Evolutionary conservation across 1,139 yeast genomes (phyloP), one percentile per base, ranked within the genome.

Genomic region (Meyerozyma guilliermondii): DNA sequence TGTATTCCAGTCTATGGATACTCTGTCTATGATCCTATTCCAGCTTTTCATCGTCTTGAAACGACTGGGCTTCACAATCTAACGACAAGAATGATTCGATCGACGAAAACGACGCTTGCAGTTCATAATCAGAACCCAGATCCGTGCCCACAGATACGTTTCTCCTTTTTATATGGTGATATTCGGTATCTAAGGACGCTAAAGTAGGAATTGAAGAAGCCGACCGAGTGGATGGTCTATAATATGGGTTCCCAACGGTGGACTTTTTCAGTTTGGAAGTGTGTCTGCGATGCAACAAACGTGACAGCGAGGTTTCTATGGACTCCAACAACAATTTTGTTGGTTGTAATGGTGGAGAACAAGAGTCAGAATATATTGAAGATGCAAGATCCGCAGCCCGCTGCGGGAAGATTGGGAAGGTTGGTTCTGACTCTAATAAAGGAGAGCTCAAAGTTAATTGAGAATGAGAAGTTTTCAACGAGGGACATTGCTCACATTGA

Each of bases 171-270:
- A 40, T 14, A 14, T 40, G 37, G 20, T 29, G 22, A 13, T 31
- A 31, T 18, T 33, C 35, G 23, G 7, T 17, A 17, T 33, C 24
- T 10, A 30, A 9, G 35, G 44, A 31, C 35, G 44, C 22, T 26
- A 38, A 24, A 16, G 46, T 22, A 24, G 38, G 38, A n/a, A 35
- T 35, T 8, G 38, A 35, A 30, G 39, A 16, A 22, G 29, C 14
- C 18, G 31, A 26, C 39, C 13, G 14, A 16, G 23, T 10, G 7
- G 24, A n/a, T 5, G 46, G 46, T 28, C 41, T 43, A 35, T 50
- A 50, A 26, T 47, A 50, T 2, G 53, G 53, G 31, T 50, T 50
- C 4, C 53, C 53, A 28, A 45, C 44, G 26, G 38, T 42, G 17
- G 40, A 34, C 16, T 33, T 33, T 20, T 33, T 33, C 23, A 18